These are phyloP conservation scores for Cyphellophora attinorum DNA, from an alignment of 2,329 filamentous ascomycete species.

Conservation along the genomic window DNA sequence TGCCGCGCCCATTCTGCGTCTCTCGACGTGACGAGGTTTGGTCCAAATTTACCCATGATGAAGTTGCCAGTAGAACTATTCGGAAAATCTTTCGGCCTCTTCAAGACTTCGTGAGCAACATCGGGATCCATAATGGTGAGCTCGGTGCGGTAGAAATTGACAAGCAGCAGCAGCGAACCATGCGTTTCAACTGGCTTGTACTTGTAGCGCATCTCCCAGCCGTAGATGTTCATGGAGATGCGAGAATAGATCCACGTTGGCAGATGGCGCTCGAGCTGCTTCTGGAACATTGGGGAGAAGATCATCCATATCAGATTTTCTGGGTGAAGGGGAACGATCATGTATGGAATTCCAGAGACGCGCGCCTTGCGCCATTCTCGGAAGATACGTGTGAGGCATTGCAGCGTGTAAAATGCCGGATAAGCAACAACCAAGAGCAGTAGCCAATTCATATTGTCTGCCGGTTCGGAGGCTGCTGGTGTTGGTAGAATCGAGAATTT, in stretches of 20 bases:
- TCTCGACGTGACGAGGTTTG: constrained; percentile 22
- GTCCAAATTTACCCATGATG: constrained; percentile 26
- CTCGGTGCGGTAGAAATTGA: constrained; percentile 20
- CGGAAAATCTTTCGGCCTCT: constrained; percentile 27
- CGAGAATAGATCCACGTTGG: constrained; percentile 19
- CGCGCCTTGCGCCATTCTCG: constrained; percentile 20
- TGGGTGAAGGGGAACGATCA: constrained; percentile 16
- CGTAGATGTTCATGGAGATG: constrained; percentile 20
- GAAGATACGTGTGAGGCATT: constrained; percentile 7
- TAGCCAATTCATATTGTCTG: not conserved
- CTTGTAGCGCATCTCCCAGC: constrained; percentile 26
- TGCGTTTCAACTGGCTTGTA: constrained; percentile 19
- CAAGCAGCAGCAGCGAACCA: constrained; percentile 23
- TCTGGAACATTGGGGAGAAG: constrained; percentile 16
- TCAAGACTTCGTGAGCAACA: constrained; percentile 22
- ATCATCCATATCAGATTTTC: constrained; percentile 22
- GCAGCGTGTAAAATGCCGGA: not conserved
- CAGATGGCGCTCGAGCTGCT: constrained; percentile 18
- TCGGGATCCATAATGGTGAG: constrained; percentile 23
- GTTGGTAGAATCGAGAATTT: no score
- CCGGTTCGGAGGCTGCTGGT: no score
- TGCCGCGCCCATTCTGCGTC: constrained; percentile 26
- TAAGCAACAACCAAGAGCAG: not conserved
- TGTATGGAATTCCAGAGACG: constrained; percentile 19
- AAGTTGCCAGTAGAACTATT: constrained; percentile 19